Evolutionary conservation across 2,329 filamentous ascomycete genomes (phyloP), one percentile per base, ranked within the genome.

Genomic region (Neoscytalidium dimidiatum): DNA sequence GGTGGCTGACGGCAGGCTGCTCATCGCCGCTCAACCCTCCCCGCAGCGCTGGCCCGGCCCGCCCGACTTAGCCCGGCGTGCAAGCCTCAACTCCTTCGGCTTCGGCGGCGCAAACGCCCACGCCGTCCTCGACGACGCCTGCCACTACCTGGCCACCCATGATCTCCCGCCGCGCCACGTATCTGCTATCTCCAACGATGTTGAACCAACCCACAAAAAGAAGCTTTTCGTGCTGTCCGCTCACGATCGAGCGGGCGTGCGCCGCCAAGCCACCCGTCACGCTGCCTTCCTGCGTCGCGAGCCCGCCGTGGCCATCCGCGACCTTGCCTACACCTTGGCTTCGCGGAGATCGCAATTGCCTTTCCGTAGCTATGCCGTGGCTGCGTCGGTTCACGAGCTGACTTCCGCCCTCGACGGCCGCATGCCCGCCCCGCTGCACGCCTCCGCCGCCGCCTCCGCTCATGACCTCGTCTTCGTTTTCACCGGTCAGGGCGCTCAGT

Each of bases 401-500:
- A n/a, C n/a, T n/a, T n/a, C n/a, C n/a, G n/a, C n/a, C 29, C 26
- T 7, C 26, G 35, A 3, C 21, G 29, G n/a, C 11, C 21, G 23
- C 9, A 29, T 2, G 33, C 41, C 13, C 28, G 17, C 5, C 46
- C 31, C 41, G 28, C 60, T 26, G 44, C 26, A 35, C n/a, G n/a
- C n/a, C n/a, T n/a, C n/a, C 5, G 17, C 44, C 4, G 41, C 57
- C 3, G 23, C 14, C 13, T 28, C 2, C 4, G 26, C 9, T 67
- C 60, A 7, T 56, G 62, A 57, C 13, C 31, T 78, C 8, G 72
- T 66, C 9, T 77, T 77, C 56, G 69, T 78, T 17, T 79, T 79
- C 61, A 78, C 76, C 2, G 77, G 77, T 0, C 77, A 79, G 58
- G 77, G 77, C 4, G 77, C 51, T 48, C 38, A 28, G 51, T 31